Conservation (phyloP, 495 filamentous ascomycete genomes). For the Talaromyces thailandensis region DNA sequence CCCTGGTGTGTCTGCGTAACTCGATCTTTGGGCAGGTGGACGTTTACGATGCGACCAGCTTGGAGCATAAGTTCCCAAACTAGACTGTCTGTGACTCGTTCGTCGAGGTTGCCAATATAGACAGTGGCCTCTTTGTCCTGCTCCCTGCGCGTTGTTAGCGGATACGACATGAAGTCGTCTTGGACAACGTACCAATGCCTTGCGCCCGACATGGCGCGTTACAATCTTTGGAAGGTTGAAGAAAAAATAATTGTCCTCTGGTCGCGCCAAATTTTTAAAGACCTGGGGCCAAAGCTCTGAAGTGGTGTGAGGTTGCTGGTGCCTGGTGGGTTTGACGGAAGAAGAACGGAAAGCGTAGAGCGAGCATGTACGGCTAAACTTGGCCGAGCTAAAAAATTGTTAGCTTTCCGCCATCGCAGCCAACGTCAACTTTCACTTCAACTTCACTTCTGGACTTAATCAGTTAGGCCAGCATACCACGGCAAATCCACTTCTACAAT, state of each 20-base stretch:
- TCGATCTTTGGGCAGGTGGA: constrained; percentile 94
- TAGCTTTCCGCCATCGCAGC: background rate
- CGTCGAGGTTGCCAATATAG: constrained; percentile 97
- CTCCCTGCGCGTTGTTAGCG: constrained; percentile 53
- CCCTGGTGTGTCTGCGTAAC: constrained; percentile 95
- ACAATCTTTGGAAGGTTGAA: background rate
- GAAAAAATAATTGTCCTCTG: background rate
- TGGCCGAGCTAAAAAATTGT: constrained; percentile 3
- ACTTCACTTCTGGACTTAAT: background rate
- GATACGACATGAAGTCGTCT: background rate
- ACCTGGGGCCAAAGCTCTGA: background rate
- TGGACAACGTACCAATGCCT: constrained; percentile 61
- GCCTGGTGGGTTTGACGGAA: background rate
- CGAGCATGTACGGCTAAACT: background rate
- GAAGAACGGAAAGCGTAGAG: background rate
- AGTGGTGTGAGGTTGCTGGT: background rate
- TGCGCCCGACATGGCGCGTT: constrained; percentile 54
- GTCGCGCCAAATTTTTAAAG: background rate
- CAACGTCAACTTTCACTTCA: background rate
- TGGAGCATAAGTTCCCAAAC: constrained; percentile 98
- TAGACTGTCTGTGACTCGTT: constrained; percentile 81
- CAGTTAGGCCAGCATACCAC: background rate
- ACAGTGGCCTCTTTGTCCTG: constrained; percentile 98
- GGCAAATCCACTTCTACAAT: background rate
- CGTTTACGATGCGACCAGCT: constrained; percentile 90